Conservation (phyloP, 768 basidiomycete species). For the Clavaria fumosa region DNA sequence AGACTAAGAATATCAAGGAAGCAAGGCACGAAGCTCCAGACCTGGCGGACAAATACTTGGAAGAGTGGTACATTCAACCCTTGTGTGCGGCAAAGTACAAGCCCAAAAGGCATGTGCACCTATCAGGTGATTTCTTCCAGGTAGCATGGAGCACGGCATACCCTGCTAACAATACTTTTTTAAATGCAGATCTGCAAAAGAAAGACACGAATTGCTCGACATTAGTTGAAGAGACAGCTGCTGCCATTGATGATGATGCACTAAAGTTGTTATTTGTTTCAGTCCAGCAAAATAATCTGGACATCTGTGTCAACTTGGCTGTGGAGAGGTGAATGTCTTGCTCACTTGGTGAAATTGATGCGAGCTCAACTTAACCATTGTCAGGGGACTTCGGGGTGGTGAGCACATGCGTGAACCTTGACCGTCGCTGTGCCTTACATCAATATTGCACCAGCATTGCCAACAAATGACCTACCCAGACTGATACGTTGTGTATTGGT, state of each 20-base stretch:
- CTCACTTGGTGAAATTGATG: too few species aligned
- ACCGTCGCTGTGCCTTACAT: too few species aligned
- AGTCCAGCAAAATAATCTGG: slow-evolving; percentile 16
- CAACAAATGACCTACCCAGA: too few species aligned
- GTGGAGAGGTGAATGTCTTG: not conserved
- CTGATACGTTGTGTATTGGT: too few species aligned
- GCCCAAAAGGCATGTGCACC: slow-evolving; percentile 10
- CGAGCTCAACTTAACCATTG: too few species aligned
- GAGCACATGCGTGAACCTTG: too few species aligned
- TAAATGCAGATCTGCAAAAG: slow-evolving; percentile 12
- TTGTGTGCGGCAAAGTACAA: slow-evolving; percentile 9
- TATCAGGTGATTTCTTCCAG: slow-evolving; percentile 9
- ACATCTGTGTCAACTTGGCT: slow-evolving; percentile 8
- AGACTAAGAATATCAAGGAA: slow-evolving; percentile 6
- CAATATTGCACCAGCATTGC: too few species aligned
- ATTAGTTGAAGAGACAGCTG: slow-evolving; percentile 11
- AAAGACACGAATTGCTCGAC: slow-evolving; percentile 6
- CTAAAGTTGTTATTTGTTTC: slow-evolving; percentile 13
- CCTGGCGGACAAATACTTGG: slow-evolving; percentile 7
- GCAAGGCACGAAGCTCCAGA: slow-evolving; percentile 6
- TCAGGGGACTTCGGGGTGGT: too few species aligned
- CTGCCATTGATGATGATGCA: slow-evolving; percentile 9
- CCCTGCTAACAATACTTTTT: slow-evolving; percentile 1
- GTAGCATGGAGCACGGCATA: not conserved
- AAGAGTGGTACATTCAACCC: slow-evolving; percentile 9